phyloP scores from a whole-genome alignment of 345 rosid genomes.

The Dipteronia dyeriana region DNA sequence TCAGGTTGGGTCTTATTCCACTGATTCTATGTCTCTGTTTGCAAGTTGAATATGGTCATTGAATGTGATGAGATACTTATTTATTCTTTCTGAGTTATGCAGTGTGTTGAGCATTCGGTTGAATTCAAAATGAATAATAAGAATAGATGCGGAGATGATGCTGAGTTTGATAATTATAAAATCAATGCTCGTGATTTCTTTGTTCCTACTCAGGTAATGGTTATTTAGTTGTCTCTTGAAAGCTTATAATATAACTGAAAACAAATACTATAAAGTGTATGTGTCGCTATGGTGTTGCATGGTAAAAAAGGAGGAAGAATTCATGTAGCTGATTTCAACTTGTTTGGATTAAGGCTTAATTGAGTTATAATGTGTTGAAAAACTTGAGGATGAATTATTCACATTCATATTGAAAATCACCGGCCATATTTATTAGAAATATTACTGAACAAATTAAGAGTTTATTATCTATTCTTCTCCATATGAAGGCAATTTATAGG shows the following conservation, averaged over 20 bases:
- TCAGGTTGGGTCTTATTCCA: slow-evolving; percentile 56
- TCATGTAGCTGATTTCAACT: not conserved
- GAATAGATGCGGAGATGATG: slow-evolving; percentile 43
- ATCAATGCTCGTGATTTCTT: slow-evolving; percentile 91
- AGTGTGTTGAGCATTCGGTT: slow-evolving; percentile 93
- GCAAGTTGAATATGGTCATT: not conserved
- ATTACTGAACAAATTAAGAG: no score
- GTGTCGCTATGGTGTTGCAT: not conserved
- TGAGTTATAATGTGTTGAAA: not conserved
- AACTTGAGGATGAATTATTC: not conserved
- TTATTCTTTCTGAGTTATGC: slow-evolving; percentile 33
- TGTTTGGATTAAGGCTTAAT: not conserved
- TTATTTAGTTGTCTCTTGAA: slow-evolving; percentile 9
- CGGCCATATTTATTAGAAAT: not conserved
- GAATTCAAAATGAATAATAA: slow-evolving; percentile 52
- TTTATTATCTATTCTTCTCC: no score
- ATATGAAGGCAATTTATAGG: no score
- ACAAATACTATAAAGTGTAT: not conserved
- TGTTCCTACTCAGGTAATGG: slow-evolving; percentile 83
- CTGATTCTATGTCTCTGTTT: slow-evolving; percentile 2
- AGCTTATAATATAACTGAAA: not conserved
- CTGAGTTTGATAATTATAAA: slow-evolving; percentile 40
- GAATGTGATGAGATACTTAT: slow-evolving; percentile 9
- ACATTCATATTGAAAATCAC: not conserved
- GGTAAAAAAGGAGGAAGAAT: not conserved